Evolutionary conservation across 192 early-diverging fungal genomes (phyloP).

Genomic region (Backusella parvicylindrica): DNA sequence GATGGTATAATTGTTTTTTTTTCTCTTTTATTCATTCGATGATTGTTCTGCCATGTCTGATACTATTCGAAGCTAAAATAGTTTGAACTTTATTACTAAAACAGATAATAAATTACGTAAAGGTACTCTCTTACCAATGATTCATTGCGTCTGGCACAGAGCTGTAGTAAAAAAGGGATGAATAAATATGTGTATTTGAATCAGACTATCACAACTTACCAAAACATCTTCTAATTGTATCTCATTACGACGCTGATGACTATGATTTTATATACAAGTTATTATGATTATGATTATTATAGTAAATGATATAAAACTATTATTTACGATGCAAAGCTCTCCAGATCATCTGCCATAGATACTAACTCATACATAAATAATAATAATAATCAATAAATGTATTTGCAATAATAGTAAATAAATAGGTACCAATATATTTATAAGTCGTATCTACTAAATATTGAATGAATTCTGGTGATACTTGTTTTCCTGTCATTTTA

Average conservation of each 20-base stretch:
- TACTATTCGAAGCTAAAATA: background rate
- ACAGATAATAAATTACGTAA: background rate
- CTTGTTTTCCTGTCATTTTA: background rate
- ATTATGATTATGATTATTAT: background rate
- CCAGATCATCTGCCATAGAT: background rate
- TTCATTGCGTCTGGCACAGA: background rate
- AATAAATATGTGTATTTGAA: background rate
- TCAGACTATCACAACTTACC: background rate
- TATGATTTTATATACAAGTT: background rate
- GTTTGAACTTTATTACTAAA: background rate
- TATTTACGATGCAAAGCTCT: background rate
- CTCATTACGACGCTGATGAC: background rate
- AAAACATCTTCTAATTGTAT: background rate
- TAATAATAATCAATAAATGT: too few relatives aligned
- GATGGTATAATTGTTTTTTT: background rate
- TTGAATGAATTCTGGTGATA: background rate
- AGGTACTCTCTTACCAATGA: background rate
- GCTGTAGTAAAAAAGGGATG: background rate
- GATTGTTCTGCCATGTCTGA: background rate
- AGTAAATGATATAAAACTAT: background rate
- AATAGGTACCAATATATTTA: background rate
- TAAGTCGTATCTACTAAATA: background rate
- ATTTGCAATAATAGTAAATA: too few relatives aligned
- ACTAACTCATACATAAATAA: too few relatives aligned
- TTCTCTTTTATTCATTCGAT: background rate